Conservation (phyloP, 257 asterid species). For the Nicotiana knightiana region DNA sequence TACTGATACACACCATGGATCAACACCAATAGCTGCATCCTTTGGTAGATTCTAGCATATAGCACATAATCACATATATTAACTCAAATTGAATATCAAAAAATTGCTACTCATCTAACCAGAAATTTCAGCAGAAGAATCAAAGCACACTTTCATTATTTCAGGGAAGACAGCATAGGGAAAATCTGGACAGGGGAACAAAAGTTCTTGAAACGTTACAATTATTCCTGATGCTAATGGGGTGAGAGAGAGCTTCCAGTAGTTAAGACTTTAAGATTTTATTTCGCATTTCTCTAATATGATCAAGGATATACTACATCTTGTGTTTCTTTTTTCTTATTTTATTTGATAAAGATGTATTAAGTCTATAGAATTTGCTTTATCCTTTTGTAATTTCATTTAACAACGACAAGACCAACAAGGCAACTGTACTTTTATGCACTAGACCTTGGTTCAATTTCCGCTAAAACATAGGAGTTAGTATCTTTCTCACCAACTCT, state of each 20-base stretch:
- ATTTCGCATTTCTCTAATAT: neutral
- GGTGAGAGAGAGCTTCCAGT: neutral
- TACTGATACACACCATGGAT: slow-evolving; percentile 93
- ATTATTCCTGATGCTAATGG: neutral
- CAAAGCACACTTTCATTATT: neutral
- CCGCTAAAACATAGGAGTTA: neutral
- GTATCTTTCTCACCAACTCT: neutral
- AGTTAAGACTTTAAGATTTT: neutral
- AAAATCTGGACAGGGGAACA: neutral
- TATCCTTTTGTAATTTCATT: neutral
- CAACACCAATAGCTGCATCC: slow-evolving; percentile 77
- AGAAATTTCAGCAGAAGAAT: neutral
- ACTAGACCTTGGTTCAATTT: neutral
- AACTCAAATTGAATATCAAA: neutral
- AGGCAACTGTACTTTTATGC: neutral
- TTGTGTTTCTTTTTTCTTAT: neutral
- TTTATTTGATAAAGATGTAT: neutral
- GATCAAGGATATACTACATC: neutral
- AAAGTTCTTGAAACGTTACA: neutral
- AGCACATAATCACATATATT: slow-evolving; percentile 16
- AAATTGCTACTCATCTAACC: neutral
- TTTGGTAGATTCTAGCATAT: slow-evolving; percentile 62
- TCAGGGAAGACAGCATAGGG: neutral
- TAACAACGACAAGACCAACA: neutral
- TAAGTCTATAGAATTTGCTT: neutral